Evolutionary conservation across 2,329 filamentous ascomycete genomes (phyloP).

Genomic region (Penicillium sumatraense): DNA sequence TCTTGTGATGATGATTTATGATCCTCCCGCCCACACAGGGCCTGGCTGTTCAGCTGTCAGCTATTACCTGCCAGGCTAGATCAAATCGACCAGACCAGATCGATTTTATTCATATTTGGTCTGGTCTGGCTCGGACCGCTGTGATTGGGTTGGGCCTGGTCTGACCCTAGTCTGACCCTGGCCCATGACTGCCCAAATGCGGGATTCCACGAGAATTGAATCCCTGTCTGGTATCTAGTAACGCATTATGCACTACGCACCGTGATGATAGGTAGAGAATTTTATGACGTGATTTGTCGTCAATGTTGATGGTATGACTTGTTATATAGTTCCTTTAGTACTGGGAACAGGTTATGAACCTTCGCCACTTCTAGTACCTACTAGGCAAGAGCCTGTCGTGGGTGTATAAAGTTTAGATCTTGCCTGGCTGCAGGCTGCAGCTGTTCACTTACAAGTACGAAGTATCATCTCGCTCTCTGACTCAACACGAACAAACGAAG

Average conservation of each 20-base stretch:
- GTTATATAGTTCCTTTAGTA: no score
- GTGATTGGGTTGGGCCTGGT: background rate
- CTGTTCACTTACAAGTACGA: no score
- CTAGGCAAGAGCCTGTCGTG: no score
- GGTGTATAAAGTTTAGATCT: no score
- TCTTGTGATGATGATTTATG: conserved; percentile 29
- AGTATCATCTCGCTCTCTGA: no score
- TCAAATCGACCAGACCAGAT: background rate
- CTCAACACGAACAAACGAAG: no score
- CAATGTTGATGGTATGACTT: background rate
- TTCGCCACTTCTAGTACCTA: no score
- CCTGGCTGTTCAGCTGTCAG: no score
- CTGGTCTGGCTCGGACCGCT: background rate
- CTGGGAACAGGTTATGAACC: no score
- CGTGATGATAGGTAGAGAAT: conserved; percentile 2
- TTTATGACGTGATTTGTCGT: background rate
- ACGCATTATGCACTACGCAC: background rate
- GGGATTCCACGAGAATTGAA: background rate
- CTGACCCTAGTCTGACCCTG: background rate
- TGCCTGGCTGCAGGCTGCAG: no score
- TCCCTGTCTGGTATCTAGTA: background rate
- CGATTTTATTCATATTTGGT: background rate
- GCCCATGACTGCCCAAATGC: background rate
- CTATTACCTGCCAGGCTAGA: conserved; percentile 6
- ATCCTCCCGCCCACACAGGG: conserved; percentile 14